phyloP scores from a whole-genome alignment of 2,329 filamentous ascomycete genomes.

The Talaromyces verruculosus region DNA sequence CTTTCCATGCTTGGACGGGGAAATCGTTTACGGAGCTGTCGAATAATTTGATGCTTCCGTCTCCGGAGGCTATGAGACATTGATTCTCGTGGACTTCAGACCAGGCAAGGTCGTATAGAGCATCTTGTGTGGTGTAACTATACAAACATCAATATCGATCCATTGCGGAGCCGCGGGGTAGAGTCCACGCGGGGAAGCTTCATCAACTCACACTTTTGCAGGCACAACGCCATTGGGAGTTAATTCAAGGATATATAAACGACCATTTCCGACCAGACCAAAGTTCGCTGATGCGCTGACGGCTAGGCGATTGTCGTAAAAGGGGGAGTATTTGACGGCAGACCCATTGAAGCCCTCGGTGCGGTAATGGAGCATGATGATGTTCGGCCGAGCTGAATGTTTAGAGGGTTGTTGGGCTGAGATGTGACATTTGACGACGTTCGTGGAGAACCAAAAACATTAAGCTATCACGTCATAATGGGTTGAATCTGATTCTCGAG shows the following conservation, averaged over 20 bases:
- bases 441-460: not conserved
- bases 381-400: not conserved
- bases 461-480: conserved; percentile 15
- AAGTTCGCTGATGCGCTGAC: conserved; percentile 92
- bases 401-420: not conserved
- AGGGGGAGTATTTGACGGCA: conserved; percentile 96
- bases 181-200: not conserved
- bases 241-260: conserved; percentile 75
- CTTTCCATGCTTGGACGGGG: conserved; percentile 86
- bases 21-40: conserved; percentile 79
- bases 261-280: conserved; percentile 93
- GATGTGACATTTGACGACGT: conserved; percentile 9
- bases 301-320: conserved; percentile 91
- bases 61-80: conserved; percentile 81
- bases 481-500: not conserved
- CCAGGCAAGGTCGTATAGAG: conserved; percentile 92
- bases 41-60: conserved; percentile 93
- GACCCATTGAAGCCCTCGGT: conserved; percentile 95
- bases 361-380: conserved; percentile 83
- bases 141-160: not conserved
- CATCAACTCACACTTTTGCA: conserved; percentile 67
- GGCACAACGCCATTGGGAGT: conserved; percentile 80
- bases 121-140: conserved; percentile 95
- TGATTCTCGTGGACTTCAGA: conserved; percentile 97
- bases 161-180: conserved; percentile 14